phyloP scores from a whole-genome alignment of 306 rosid species.

The Vicia villosa region DNA sequence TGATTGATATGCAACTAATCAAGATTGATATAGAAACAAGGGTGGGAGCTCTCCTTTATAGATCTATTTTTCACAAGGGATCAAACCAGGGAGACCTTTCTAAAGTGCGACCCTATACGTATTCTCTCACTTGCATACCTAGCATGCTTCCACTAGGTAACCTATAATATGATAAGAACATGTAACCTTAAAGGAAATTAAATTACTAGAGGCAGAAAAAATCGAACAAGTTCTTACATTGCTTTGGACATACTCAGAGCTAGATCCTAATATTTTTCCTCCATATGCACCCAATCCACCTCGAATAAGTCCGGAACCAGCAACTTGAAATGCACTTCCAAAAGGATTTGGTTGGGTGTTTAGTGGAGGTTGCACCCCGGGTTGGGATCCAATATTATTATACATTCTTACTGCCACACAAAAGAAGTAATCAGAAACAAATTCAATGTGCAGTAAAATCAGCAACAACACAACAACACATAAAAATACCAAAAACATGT shows the following conservation, averaged over 20 bases:
- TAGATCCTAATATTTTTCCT: constrained; percentile 85
- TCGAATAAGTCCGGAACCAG: constrained; percentile 93
- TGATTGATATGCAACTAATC: constrained; percentile 2
- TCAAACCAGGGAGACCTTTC: background rate
- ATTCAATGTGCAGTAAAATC: background rate
- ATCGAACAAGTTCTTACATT: constrained; percentile 78
- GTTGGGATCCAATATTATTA: constrained; percentile 66
- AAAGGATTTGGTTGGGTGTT: constrained; percentile 78
- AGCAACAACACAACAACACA: background rate
- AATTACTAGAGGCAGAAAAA: background rate
- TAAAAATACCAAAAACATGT: background rate
- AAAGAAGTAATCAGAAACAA: constrained; percentile 9
- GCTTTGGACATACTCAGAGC: constrained; percentile 99
- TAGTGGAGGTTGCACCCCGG: constrained; percentile 55
- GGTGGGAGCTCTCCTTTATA: background rate
- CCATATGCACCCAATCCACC: constrained; percentile 98
- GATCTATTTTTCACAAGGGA: background rate
- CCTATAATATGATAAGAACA: background rate
- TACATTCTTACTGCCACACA: constrained; percentile 59
- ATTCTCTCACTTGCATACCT: background rate
- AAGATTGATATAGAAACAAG: background rate
- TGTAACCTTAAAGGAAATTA: background rate
- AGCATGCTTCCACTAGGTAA: background rate
- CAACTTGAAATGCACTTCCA: constrained; percentile 85
- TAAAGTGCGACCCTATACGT: background rate